phyloP scores from a whole-genome alignment of 140 eudicot genomes.

The Flaveria floridana region DNA sequence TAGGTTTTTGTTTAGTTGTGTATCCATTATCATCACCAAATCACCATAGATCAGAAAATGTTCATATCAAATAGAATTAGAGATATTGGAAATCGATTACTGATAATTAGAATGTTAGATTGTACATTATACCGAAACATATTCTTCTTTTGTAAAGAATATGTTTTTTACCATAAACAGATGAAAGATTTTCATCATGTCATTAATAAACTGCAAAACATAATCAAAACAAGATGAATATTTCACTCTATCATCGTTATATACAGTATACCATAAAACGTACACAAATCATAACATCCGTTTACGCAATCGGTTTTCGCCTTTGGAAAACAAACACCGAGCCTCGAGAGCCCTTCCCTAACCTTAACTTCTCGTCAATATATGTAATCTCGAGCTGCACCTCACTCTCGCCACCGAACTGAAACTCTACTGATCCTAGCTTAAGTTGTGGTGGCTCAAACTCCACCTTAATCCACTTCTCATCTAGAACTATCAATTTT shows the following conservation, averaged over 20 bases:
- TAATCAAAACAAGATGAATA: conserved; percentile 13
- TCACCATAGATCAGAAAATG: no score
- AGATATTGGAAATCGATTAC: no score
- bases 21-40: no score
- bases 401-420: conserved; percentile 83
- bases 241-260: conserved; percentile 17
- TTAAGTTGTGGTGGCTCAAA: conserved; percentile 87
- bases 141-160: no score
- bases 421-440: conserved; percentile 66
- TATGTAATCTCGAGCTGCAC: conserved; percentile 91
- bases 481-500: conserved; percentile 74
- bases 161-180: no score
- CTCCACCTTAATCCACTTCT: conserved; percentile 90
- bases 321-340: conserved; percentile 87
- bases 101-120: no score
- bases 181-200: no score
- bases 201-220: no score
- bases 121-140: no score
- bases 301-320: conserved; percentile 33
- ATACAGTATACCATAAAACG: conserved; percentile 19
- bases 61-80: no score
- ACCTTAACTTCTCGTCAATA: conserved; percentile 74
- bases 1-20: no score
- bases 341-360: conserved; percentile 93
- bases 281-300: neutral